Conservation (phyloP, 2,329 filamentous ascomycete genomes). For the Monilinia vaccinii-corymbosi region DNA sequence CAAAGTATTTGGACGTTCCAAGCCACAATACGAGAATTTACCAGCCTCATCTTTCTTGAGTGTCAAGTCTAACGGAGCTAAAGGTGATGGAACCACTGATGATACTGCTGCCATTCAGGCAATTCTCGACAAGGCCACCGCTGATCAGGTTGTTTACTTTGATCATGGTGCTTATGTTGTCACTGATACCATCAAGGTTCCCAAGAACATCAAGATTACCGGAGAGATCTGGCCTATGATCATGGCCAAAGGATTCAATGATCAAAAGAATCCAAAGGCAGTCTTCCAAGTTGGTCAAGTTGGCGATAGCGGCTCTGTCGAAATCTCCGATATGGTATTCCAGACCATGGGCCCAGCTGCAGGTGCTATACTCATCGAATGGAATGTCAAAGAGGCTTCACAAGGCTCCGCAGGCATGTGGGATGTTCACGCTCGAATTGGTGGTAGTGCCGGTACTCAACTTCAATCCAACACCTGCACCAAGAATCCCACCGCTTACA, state of each 20-base stretch:
- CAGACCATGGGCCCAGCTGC: constrained; percentile 71
- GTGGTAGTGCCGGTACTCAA: constrained; percentile 74
- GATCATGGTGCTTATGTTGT: constrained; percentile 61
- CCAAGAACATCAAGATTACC: constrained; percentile 75
- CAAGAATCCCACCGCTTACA: constrained; percentile 61
- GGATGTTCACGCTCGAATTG: constrained; percentile 94
- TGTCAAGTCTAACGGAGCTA: constrained; percentile 73
- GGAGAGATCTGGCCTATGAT: constrained; percentile 89
- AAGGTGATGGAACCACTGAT: constrained; percentile 79
- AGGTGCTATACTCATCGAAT: constrained; percentile 84
- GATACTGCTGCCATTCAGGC: constrained; percentile 80
- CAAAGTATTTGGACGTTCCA: constrained; percentile 71
- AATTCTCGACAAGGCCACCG: constrained; percentile 57
- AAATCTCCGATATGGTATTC: constrained; percentile 83
- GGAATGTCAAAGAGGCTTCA: constrained; percentile 65
- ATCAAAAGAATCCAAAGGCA: constrained; percentile 68
- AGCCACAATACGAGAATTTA: constrained; percentile 75
- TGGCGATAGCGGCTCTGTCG: constrained; percentile 70
- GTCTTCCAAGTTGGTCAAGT: constrained; percentile 75
- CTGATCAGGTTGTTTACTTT: constrained; percentile 62
- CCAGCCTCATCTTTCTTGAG: constrained; percentile 66
- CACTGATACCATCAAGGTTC: constrained; percentile 60
- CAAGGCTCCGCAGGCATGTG: constrained; percentile 73
- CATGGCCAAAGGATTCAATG: constrained; percentile 75
- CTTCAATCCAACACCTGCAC: constrained; percentile 67